Evolutionary conservation across 768 basidiomycete species (phyloP).

Genomic region (Gloeophyllum trabeum): DNA sequence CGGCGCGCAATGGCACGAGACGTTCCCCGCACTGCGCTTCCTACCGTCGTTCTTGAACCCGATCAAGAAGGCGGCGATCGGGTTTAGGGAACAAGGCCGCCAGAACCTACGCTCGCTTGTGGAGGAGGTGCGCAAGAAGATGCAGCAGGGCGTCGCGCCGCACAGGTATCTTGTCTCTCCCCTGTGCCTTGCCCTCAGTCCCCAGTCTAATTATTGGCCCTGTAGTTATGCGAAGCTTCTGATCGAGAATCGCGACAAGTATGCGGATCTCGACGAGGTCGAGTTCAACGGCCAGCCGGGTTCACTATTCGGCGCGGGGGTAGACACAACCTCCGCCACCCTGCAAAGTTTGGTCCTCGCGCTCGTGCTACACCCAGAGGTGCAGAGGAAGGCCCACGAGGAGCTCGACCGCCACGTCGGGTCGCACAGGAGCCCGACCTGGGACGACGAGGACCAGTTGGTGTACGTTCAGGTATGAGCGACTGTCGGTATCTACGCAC

Average conservation of each 20-base stretch:
- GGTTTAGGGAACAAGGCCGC: slow-evolving; percentile 4
- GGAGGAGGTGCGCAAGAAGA: slow-evolving; percentile 7
- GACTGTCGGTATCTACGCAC: too few relatives aligned
- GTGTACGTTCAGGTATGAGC: slow-evolving; percentile 12
- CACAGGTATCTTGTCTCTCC: slow-evolving; percentile 1
- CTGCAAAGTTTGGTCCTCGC: slow-evolving; percentile 7
- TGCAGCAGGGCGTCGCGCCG: slow-evolving; percentile 7
- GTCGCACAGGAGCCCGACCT: slow-evolving; percentile 8
- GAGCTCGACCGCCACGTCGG: slow-evolving; percentile 17
- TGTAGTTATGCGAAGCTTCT: slow-evolving; percentile 6
- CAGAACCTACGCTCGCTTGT: slow-evolving; percentile 6
- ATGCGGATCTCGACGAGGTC: slow-evolving; percentile 5
- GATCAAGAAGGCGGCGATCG: slow-evolving; percentile 6
- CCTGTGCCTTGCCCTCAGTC: not conserved
- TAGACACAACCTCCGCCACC: slow-evolving; percentile 7
- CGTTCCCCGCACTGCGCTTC: slow-evolving; percentile 6
- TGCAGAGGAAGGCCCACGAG: slow-evolving; percentile 12
- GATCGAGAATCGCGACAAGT: slow-evolving; percentile 5
- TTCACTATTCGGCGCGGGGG: slow-evolving; percentile 8
- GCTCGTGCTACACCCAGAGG: slow-evolving; percentile 11
- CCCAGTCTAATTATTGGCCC: not conserved
- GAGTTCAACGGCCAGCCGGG: slow-evolving; percentile 7
- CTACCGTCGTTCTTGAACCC: slow-evolving; percentile 7
- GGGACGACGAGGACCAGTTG: slow-evolving; percentile 8
- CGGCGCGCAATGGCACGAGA: slow-evolving; percentile 11